Base-by-base conservation (phyloP, 768 basidiomycete genomes). In the Suillus weaverae region DNA sequence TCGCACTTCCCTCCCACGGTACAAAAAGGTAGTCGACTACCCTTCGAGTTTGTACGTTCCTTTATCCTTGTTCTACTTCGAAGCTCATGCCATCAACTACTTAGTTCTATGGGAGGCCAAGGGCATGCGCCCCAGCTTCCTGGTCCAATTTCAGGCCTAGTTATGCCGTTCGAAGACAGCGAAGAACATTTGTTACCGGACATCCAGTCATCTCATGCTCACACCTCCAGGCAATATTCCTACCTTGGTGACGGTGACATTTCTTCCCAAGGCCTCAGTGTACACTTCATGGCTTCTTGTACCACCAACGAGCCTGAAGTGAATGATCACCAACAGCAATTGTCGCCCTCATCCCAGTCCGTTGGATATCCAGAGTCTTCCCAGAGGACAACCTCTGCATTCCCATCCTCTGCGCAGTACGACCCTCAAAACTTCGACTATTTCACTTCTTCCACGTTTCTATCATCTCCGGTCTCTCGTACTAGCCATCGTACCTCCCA, bases 201-300 rank as follows among this genome's bases (percentile, higher is more conserved):
- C 55, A 59, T 69, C 16, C 57, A 68, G 8, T 48, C 67, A 3
- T 56, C 71, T 11, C 64, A 68, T 38, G 48, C 68, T 32, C 67
- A 61, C 39, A 69, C 70, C 63, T n/a, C 55, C 3, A 20, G 46
- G 35, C 36, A 53, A 1, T 69, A 61, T 41, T 67, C 68, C 64
- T 72, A 69, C 66, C 69, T 68, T 16, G n/a, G 36, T 30, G 8
- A 62, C 5, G 62, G 54, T 59, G 60, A 35, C 32, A 64, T 38
- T 48, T 60, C 26, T 11, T 18, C 63, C 22, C 61, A 44, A 36
- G 14, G 38, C 43, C 39, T 51, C 20, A 75, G 73, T 35, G 66
- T 71, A 60, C 76, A 76, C 68, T 74, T 76, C 71, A 66, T 70
- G 75, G 64, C 61, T 50, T 68, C 70, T 66, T 71, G 70, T 50